These are phyloP conservation scores for Zanthoxylum bungeanum DNA, from an alignment of 345 rosid species.

Conservation along the genomic window DNA sequence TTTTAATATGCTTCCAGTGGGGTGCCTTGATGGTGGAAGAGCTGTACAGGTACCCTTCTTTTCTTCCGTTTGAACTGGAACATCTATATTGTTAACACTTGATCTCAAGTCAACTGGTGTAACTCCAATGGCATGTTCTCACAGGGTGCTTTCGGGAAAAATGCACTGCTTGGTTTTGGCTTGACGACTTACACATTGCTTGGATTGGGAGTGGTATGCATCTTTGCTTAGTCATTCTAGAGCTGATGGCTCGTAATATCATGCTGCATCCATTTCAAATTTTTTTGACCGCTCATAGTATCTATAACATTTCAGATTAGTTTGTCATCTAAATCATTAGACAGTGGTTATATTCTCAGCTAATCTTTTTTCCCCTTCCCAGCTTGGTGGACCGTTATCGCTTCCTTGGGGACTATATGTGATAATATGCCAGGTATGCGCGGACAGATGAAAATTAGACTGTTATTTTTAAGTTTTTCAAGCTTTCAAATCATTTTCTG, in stretches of 20 bases:
- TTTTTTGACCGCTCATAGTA: background rate
- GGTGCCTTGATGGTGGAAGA: slow-evolving; percentile 97
- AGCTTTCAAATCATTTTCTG: slow-evolving; percentile 4
- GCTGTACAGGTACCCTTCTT: slow-evolving; percentile 69
- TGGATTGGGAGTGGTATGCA: slow-evolving; percentile 86
- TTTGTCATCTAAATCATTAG: background rate
- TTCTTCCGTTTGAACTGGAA: background rate
- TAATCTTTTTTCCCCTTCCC: slow-evolving; percentile 13
- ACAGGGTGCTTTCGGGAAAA: slow-evolving; percentile 88
- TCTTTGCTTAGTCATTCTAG: background rate
- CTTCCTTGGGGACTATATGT: slow-evolving; percentile 97
- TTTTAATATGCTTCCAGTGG: slow-evolving; percentile 93
- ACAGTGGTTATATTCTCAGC: background rate
- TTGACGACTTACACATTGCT: slow-evolving; percentile 77
- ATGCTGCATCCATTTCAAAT: background rate
- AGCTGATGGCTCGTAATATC: background rate
- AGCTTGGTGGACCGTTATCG: slow-evolving; percentile 92
- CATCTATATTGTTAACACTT: background rate
- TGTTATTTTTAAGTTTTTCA: background rate
- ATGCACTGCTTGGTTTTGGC: slow-evolving; percentile 63
- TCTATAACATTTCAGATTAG: background rate
- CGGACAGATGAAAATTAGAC: background rate
- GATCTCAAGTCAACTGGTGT: background rate
- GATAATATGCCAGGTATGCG: slow-evolving; percentile 81
- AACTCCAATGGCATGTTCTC: background rate